These are phyloP conservation scores for Poa pratensis DNA, from an alignment of 176 grass and related monocot genomes.

Conservation along the genomic window DNA sequence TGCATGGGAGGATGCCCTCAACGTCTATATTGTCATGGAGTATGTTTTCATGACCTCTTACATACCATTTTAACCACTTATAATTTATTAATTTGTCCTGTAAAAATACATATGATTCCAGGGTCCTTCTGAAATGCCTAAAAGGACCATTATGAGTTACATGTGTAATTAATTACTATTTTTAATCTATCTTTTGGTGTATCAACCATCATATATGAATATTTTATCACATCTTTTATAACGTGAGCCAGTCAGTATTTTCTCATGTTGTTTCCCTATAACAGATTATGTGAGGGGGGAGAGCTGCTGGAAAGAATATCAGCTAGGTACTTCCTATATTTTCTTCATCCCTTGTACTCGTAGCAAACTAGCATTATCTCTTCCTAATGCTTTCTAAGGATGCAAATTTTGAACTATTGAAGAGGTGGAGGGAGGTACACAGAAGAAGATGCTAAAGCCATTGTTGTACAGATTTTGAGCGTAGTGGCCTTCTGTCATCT, in stretches of 20 bases:
- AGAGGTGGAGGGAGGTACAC: slow-evolving; percentile 97
- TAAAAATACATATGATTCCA: slow-evolving; percentile 17
- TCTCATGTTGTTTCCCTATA: slow-evolving; percentile 36
- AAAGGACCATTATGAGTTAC: not conserved
- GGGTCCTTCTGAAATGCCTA: not conserved
- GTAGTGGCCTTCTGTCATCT: slow-evolving; percentile 97
- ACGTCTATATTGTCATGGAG: slow-evolving; percentile 99
- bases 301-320: slow-evolving; percentile 96
- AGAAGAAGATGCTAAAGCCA: slow-evolving; percentile 97
- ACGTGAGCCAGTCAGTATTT: not conserved
- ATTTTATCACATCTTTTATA: slow-evolving; percentile 24
- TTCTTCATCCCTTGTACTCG: slow-evolving; percentile 32
- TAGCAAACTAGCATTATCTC: slow-evolving; percentile 20
- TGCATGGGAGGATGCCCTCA: slow-evolving; percentile 98
- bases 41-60: slow-evolving; percentile 66
- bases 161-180: too few relatives aligned
- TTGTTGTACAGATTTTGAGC: slow-evolving; percentile 92
- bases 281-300: slow-evolving; percentile 97
- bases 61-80: slow-evolving; percentile 28
- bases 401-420: slow-evolving; percentile 53
- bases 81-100: too few relatives aligned
- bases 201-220: slow-evolving; percentile 17
- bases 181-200: slow-evolving; percentile 15
- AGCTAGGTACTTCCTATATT: slow-evolving; percentile 65
- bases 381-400: slow-evolving; percentile 40